Evolutionary conservation across 2,329 filamentous ascomycete species (phyloP), one percentile per base, ranked within the genome.

Genomic region (Immersiporthe knoxdaviesiana): DNA sequence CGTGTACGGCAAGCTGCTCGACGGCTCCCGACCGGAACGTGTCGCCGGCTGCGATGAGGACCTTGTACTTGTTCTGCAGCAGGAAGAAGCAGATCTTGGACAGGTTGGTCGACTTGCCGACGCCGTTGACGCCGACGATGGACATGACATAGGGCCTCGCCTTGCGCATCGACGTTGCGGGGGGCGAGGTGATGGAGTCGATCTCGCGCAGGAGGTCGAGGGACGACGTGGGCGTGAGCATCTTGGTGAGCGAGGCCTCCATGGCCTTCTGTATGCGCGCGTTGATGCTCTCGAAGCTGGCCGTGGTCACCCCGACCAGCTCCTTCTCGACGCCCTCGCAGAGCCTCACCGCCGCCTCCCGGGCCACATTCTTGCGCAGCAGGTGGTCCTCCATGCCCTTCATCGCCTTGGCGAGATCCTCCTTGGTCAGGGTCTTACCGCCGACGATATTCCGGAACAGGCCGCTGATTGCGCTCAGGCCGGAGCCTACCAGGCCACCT

Each of bases 71-170:
- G 84, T 99, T 99, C 80, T 99, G 95, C 41, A 99, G 85, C 50
- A 99, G 85, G 83, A 99, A 99, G 82, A 96, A 99, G 80, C 94
- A 97, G 74, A 99, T 97, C 81, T 99, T 99, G 79, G 93, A 95
- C 50, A 99, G 85, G 78, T 97, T 98, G 65, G 96, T 99, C 21
- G 94, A 97, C 83, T 99, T 99, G 77, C 96, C 96, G 50, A 99
- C 96, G 66, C 96, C 96, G 79, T 99, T 99, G 78, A 99, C 96
- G 72, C 96, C 96, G 58, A 99, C 96, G 71, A 99, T 97, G 68
- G 94, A 97, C 78, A 99, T 97, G 76, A 98, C 95, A 78, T 98
- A 99, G 58, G 96, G 96, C 4, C 96, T 91, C 27, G 87, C 81
- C 70, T 86, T 85, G 73, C 87, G 83, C 71, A 90, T 84, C 39